These are phyloP conservation scores for Penicillium maclennaniae DNA, from an alignment of 495 filamentous ascomycete species.

Conservation along the genomic window DNA sequence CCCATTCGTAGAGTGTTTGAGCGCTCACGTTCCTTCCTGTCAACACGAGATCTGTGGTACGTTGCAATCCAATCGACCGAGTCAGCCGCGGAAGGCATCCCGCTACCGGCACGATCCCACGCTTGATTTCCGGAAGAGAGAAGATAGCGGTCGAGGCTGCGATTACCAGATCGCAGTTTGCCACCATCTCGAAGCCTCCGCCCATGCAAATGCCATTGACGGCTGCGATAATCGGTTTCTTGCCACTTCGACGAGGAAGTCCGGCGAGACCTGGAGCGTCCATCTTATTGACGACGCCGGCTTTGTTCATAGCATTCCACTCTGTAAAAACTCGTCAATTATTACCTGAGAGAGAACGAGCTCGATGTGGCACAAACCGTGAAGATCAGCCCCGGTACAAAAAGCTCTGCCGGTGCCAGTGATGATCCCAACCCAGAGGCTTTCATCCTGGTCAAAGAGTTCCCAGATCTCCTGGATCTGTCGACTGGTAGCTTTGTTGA, in stretches of 20 bases:
- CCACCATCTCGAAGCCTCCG: conserved; percentile 68
- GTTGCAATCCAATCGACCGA: conserved; percentile 64
- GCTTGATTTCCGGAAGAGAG: conserved; percentile 62
- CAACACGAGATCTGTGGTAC: conserved; percentile 68
- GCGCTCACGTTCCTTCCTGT: conserved; percentile 58
- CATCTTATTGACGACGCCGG: conserved; percentile 41
- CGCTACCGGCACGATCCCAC: conserved; percentile 66
- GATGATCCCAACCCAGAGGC: conserved; percentile 50
- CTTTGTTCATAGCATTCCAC: conserved; percentile 37
- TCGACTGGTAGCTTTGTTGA: conserved; percentile 43
- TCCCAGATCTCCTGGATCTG: conserved; percentile 49
- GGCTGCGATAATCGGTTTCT: conserved; percentile 65
- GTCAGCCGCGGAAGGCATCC: conserved; percentile 70
- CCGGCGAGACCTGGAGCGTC: conserved; percentile 50
- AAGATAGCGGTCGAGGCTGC: conserved; percentile 54
- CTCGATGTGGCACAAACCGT: conserved; percentile 21
- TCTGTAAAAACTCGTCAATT: conserved; percentile 13
- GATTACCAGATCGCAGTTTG: conserved; percentile 68
- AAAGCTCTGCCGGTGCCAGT: conserved; percentile 55
- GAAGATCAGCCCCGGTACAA: conserved; percentile 55
- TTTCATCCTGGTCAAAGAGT: conserved; percentile 50
- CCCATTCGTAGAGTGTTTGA: conserved; percentile 59
- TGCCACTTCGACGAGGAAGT: conserved; percentile 47
- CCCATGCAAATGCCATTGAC: conserved; percentile 74
- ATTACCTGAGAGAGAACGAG: not conserved